Conservation (phyloP, 179 eudicot species). For the Patellifolia procumbens region DNA sequence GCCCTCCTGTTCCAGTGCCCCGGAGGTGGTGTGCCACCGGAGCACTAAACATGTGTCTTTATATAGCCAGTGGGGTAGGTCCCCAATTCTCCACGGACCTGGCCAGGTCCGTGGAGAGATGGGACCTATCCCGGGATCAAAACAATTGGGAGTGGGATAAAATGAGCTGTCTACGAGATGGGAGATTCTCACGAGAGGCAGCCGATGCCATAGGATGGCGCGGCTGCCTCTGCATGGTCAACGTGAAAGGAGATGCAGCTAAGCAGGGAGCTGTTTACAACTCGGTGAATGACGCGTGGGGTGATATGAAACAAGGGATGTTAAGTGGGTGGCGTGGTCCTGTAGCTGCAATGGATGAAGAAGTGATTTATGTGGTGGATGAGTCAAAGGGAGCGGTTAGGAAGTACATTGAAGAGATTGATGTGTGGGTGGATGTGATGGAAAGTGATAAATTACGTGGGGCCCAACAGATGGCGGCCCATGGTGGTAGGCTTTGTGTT, state of each 20-base stretch:
- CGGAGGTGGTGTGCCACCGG: constrained; percentile 68
- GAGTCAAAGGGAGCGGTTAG: constrained; percentile 42
- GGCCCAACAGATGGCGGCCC: constrained; percentile 55
- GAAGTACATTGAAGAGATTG: constrained; percentile 35
- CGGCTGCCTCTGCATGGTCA: constrained; percentile 51
- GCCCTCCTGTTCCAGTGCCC: constrained; percentile 41
- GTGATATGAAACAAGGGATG: constrained; percentile 56
- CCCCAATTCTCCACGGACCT: constrained; percentile 49
- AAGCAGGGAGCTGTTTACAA: constrained; percentile 51
- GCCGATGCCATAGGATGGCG: constrained; percentile 55
- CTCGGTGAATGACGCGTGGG: constrained; percentile 30
- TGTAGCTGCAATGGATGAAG: constrained; percentile 58
- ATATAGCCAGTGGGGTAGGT: constrained; percentile 31
- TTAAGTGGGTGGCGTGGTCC: constrained; percentile 60
- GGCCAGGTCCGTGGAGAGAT: constrained; percentile 40
- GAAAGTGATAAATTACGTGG: constrained; percentile 36
- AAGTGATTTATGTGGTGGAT: constrained; percentile 44
- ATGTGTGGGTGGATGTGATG: constrained; percentile 44
- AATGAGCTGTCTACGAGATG: constrained; percentile 32
- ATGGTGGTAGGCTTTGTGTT: constrained; percentile 50
- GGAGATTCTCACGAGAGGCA: constrained; percentile 49
- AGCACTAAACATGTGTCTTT: no score
- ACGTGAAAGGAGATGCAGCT: constrained; percentile 43
- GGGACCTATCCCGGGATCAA: constrained; percentile 46
- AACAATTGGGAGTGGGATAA: constrained; percentile 29